Evolutionary conservation across 2,329 filamentous ascomycete genomes (phyloP).

Genomic region (Boeremia exigua): DNA sequence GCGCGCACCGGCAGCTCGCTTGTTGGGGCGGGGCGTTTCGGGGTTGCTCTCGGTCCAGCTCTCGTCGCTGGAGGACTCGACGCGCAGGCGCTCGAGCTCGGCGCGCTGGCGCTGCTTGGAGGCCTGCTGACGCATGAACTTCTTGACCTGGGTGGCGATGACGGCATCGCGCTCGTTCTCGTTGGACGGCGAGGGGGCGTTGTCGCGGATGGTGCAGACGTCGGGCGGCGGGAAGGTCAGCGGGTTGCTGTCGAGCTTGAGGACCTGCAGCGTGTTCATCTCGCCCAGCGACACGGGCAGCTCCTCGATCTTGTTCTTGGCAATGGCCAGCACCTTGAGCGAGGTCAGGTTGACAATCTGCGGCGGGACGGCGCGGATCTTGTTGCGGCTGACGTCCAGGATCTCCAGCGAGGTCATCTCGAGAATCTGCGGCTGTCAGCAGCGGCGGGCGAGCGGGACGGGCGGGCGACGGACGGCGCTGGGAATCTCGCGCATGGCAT

Average conservation of each 20-base stretch:
- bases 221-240: slow-evolving; percentile 73
- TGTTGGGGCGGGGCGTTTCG: slow-evolving; percentile 77
- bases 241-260: slow-evolving; percentile 90
- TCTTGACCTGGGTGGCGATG: slow-evolving; percentile 66
- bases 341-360: slow-evolving; percentile 82
- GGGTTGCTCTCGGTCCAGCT: slow-evolving; percentile 68
- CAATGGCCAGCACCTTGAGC: slow-evolving; percentile 85
- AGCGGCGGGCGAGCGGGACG: slow-evolving; percentile 11
- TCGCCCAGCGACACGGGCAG: slow-evolving; percentile 84
- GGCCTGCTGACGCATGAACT: slow-evolving; percentile 59
- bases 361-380: slow-evolving; percentile 76
- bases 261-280: slow-evolving; percentile 85
- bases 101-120: slow-evolving; percentile 42
- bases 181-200: slow-evolving; percentile 54
- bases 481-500: slow-evolving; percentile 72
- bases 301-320: slow-evolving; percentile 84
- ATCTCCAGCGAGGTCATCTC: slow-evolving; percentile 88
- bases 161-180: slow-evolving; percentile 67
- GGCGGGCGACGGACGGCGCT: slow-evolving; percentile 59
- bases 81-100: slow-evolving; percentile 42
- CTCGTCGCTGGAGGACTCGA: slow-evolving; percentile 56
- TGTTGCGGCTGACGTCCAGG: slow-evolving; percentile 89
- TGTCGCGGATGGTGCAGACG: slow-evolving; percentile 50
- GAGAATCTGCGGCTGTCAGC: slow-evolving; percentile 69
- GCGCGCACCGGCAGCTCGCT: slow-evolving; percentile 60